Percentiles rank a stretch among this genome's conserved stretches.
phyloP scores from a whole-genome alignment of 352 stramenopile species.

The Halophytophthora polymorphica region DNA sequence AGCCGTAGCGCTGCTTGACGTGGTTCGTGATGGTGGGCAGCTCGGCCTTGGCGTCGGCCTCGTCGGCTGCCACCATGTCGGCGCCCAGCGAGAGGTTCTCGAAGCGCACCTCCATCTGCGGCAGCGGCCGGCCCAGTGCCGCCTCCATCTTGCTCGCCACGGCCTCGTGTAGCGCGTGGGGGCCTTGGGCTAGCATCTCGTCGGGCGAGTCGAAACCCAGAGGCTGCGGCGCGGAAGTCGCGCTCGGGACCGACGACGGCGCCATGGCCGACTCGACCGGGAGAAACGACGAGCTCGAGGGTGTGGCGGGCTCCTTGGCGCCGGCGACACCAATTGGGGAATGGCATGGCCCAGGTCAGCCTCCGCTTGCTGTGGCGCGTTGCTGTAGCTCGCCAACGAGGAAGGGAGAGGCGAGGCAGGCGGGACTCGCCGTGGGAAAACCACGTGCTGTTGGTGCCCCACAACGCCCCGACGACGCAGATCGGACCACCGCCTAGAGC shows the following conservation, averaged over 20 bases:
- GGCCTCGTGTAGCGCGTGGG: slow-evolving; percentile 20
- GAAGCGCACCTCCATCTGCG: slow-evolving; percentile 33
- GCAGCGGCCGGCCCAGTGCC: slow-evolving; percentile 19
- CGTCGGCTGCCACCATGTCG: slow-evolving; percentile 16
- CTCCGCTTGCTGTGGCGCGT: neutral
- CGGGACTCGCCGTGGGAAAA: too few species aligned
- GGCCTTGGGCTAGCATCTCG: slow-evolving; percentile 16
- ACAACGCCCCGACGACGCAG: too few species aligned
- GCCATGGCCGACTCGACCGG: neutral
- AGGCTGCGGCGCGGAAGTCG: neutral
- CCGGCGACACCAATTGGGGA: neutral
- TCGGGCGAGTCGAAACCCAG: slow-evolving; percentile 8
- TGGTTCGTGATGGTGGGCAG: slow-evolving; percentile 37
- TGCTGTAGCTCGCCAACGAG: too few species aligned
- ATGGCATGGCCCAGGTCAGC: neutral
- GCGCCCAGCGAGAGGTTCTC: slow-evolving; percentile 12
- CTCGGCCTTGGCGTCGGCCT: slow-evolving; percentile 10
- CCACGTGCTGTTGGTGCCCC: too few species aligned
- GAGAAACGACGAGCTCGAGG: neutral
- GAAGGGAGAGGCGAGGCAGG: neutral
- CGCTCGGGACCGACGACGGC: neutral
- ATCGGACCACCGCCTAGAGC: too few species aligned
- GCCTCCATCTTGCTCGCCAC: slow-evolving; percentile 15
- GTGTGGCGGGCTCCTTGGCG: neutral
- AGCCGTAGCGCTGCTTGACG: slow-evolving; percentile 20